These are phyloP conservation scores for Senna tora DNA, from an alignment of 306 rosid species.

Conservation along the genomic window DNA sequence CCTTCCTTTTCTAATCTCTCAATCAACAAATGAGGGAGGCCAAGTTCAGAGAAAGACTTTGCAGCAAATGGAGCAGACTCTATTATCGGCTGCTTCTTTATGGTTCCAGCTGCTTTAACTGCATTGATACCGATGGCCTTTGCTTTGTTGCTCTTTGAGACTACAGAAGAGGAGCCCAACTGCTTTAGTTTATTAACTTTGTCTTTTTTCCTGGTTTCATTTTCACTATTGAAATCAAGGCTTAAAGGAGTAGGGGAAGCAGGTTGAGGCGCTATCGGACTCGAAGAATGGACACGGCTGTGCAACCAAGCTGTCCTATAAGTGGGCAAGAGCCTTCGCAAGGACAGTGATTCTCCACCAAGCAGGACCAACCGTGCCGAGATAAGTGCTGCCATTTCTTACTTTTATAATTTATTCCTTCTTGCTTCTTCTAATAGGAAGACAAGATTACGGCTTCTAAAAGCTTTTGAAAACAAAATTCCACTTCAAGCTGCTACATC, in stretches of 20 bases:
- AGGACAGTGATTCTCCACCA: conserved; percentile 64
- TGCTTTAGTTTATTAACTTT: conserved; percentile 44
- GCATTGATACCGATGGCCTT: conserved; percentile 46
- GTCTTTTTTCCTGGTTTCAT: conserved; percentile 40
- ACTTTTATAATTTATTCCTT: background rate
- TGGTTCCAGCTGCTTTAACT: conserved; percentile 41
- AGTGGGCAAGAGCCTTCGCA: conserved; percentile 54
- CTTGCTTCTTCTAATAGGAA: conserved; percentile 18
- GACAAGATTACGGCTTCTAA: conserved; percentile 12
- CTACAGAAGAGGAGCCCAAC: conserved; percentile 44
- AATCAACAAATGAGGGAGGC: conserved; percentile 63
- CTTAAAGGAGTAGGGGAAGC: conserved; percentile 64
- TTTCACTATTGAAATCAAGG: conserved; percentile 51
- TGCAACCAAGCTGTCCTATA: conserved; percentile 59
- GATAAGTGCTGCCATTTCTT: conserved; percentile 61
- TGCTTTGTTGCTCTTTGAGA: conserved; percentile 52
- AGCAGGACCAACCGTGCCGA: conserved; percentile 62
- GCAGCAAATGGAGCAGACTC: conserved; percentile 77
- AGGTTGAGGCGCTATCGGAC: conserved; percentile 39
- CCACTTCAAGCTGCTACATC: conserved; percentile 1
- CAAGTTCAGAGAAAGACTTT: conserved; percentile 78
- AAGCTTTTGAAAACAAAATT: conserved; percentile 9
- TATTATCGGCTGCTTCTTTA: conserved; percentile 41
- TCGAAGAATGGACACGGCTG: conserved; percentile 47
- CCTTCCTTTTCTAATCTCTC: conserved; percentile 78